These are phyloP conservation scores for Chamaenerion angustifolium DNA, from an alignment of 345 rosid species.

Conservation along the genomic window DNA sequence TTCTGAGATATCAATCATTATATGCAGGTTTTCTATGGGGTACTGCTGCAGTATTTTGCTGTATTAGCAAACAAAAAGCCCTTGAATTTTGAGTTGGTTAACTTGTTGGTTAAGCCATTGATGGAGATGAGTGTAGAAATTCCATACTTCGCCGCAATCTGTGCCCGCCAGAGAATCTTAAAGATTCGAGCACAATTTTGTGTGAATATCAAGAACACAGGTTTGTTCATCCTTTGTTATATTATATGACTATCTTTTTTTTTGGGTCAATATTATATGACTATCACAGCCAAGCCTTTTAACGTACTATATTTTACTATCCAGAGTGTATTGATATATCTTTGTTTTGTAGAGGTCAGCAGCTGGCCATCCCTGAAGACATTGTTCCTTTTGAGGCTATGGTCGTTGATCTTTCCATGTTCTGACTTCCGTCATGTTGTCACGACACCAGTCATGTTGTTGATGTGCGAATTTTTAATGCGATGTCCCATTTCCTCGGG, in stretches of 20 bases:
- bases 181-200: conserved; percentile 51
- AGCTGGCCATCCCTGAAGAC: conserved; percentile 93
- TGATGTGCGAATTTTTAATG: conserved; percentile 94
- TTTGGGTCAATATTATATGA: neutral
- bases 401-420: conserved; percentile 93
- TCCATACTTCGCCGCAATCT: conserved; percentile 91
- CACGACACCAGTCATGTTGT: conserved; percentile 69
- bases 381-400: conserved; percentile 64
- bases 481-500: conserved; percentile 71
- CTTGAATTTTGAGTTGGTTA: conserved; percentile 62
- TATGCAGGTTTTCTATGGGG: conserved; percentile 78
- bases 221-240: conserved; percentile 20
- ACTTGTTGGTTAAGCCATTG: conserved; percentile 69
- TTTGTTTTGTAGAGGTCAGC: conserved; percentile 38
- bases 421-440: conserved; percentile 91
- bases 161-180: conserved; percentile 77
- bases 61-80: conserved; percentile 57
- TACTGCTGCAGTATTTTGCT: conserved; percentile 84
- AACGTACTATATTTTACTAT: neutral
- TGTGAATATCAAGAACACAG: conserved; percentile 60
- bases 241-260: neutral
- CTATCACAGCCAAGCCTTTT: neutral
- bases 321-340: neutral
- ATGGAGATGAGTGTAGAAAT: conserved; percentile 82
- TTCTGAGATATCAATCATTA: conserved; percentile 4